phyloP scores from a whole-genome alignment of 148 eudicot genomes.

The Mesembryanthemum crystallinum region DNA sequence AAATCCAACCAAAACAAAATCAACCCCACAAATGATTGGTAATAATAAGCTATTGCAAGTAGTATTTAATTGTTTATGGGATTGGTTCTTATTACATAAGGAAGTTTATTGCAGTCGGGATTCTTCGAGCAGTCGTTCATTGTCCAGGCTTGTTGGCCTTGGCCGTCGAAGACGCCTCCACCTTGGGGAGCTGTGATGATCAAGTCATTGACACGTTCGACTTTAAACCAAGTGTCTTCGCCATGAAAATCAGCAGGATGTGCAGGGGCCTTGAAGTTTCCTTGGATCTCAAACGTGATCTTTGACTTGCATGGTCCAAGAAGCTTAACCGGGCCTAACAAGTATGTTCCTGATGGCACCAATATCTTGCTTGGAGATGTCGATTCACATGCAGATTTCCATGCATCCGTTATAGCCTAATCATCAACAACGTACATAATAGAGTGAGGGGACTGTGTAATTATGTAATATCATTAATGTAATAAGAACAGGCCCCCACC shows the following conservation, averaged over 20 bases:
- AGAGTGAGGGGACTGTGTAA: too few species aligned
- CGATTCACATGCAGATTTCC: constrained; percentile 54
- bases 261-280: constrained; percentile 54
- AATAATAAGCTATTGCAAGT: too few species aligned
- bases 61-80: too few species aligned
- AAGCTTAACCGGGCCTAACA: constrained; percentile 25
- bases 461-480: too few species aligned
- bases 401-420: constrained; percentile 44
- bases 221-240: constrained; percentile 38
- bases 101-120: constrained; percentile 31
- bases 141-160: constrained; percentile 51
- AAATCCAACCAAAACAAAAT: not conserved
- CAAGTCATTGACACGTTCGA: constrained; percentile 32
- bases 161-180: constrained; percentile 52
- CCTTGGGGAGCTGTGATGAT: constrained; percentile 38
- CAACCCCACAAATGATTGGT: not conserved
- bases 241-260: constrained; percentile 29
- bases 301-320: constrained; percentile 59
- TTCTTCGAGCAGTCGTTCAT: constrained; percentile 31
- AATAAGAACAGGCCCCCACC: too few species aligned
- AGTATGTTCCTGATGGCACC: constrained; percentile 46
- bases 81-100: constrained; percentile 39
- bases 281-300: constrained; percentile 35
- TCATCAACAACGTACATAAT: not conserved
- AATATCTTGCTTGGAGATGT: constrained; percentile 34